Base-by-base conservation (phyloP, 768 basidiomycete genomes). In the Tylopilus plumbeoviolaceoides region DNA sequence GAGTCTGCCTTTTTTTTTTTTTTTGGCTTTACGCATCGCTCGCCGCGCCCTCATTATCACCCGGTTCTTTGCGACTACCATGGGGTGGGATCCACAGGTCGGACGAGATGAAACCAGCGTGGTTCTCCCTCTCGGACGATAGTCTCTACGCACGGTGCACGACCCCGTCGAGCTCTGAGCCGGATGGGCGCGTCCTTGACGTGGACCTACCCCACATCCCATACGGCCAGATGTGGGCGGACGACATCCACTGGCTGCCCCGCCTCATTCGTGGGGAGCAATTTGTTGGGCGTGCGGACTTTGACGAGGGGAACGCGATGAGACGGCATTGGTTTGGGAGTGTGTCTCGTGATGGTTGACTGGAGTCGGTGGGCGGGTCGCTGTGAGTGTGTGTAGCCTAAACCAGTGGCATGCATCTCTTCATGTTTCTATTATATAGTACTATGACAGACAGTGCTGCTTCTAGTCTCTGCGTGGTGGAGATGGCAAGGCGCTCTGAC, bases 81-180 rank as follows among this genome's bases (percentile, higher is more conserved):
- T 36, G 15, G 15, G 35, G 15, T n/a, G 44, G 18, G n/a, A 36
- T 25, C 2, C 56, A 2, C 55, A 94, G 91, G 60, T 83, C 87
- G 0, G 91, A 94, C 30, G 92, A 95, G 65, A 95, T 95, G 91
- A 76, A 76, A 18, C 92, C 92, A 0, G 65, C 82, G 61, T 95
- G 91, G 91, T 92, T 90, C 63, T 70, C 76, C 52, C 60, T 57
- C 56, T 57, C 65, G 9, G 50, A 62, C 14, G 58, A 58, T 0
- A 66, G 64, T 10, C n/a, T 66, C 17, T 44, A 60, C 28, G 55
- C 47, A 48, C 47, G 51, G 2, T 38, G 35, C 31, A 27, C 18
- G 35, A 52, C 58, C 21, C 41, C 46, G 18, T 41, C 48, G n/a
- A 23, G 25, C 40, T 4, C 38, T 12, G 3, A 36, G 9, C 10